Base-by-base conservation (phyloP, 805 yeast genomes). In the Wickerhamiella kazuoi region DNA sequence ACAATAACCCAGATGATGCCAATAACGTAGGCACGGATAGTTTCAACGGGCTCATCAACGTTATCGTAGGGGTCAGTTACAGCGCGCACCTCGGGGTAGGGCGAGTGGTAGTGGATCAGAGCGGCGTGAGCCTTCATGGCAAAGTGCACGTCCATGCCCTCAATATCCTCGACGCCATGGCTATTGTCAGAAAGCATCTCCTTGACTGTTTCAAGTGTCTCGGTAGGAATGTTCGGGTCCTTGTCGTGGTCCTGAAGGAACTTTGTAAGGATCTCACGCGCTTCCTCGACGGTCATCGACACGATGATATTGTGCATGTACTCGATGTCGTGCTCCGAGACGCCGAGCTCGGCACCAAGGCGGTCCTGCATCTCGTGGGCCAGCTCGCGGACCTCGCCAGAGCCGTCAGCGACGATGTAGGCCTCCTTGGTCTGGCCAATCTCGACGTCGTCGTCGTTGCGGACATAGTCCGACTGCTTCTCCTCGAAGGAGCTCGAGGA, bases 41-140 rank as follows among this genome's bases (percentile, higher is more conserved):
- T 71, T 42, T 72, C 74, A 34, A 57, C 59, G 3, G 66, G 65
- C 30, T 60, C 47, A 8, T 45, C 39, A 2, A 64, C 65, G 41
- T 72, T 74, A 48, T 72, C 76, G 34, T 48, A 59, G 3, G 74
- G 67, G 24, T 66, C 70, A 4, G 69, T 64, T 18, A 71, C 68
- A 14, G 77, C 68, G 30, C 79, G 55, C 14, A 73, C 73, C 49
- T 73, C 76, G 5, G 77, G 74, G 44, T 72, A 72, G 3, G 76
- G 74, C 1, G 76, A 70, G 50, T 63, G 65, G 46, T 46, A 54
- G 34, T 42, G 37, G 32, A 56, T 57, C 30, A 69, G 51, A 18
- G 62, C 64, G 3, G 71, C 71, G 41, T 65, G 64, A 21, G 61
- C 49, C 42, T 55, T 57, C 29, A 57, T 53, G 14, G 16, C 30